Conservation (phyloP, 495 filamentous ascomycete genomes). For the Staphylotrichum longicolle region DNA sequence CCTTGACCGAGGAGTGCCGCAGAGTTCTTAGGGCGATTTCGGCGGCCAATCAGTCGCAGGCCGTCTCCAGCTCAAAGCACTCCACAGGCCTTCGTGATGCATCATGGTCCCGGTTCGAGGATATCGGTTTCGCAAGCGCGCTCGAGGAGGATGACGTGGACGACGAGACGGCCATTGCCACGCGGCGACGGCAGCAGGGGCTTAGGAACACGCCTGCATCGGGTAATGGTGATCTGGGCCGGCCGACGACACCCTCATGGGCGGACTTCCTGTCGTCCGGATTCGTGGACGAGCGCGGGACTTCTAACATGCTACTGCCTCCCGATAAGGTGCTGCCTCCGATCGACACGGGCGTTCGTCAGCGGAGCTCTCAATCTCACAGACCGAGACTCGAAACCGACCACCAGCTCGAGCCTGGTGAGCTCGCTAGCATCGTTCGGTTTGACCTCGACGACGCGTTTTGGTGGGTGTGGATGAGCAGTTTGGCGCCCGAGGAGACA, state of each 20-base stretch:
- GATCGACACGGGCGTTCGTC: conserved; percentile 66
- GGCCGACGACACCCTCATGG: conserved; percentile 96
- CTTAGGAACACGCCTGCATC: conserved; percentile 64
- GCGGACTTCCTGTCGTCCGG: conserved; percentile 94
- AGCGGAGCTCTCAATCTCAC: conserved; percentile 87
- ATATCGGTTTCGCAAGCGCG: conserved; percentile 81
- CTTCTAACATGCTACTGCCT: conserved; percentile 67
- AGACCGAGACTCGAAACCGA: conserved; percentile 63
- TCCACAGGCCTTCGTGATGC: conserved; percentile 74
- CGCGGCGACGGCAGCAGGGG: conserved; percentile 38
- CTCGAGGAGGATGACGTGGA: conserved; percentile 69
- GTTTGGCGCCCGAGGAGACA: conserved; percentile 87
- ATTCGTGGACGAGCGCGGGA: conserved; percentile 69
- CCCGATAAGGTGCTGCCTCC: conserved; percentile 90
- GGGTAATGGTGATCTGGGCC: conserved; percentile 58
- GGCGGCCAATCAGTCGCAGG: conserved; percentile 76
- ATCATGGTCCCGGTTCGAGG: conserved; percentile 95
- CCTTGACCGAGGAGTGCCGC: conserved; percentile 88
- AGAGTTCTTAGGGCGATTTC: conserved; percentile 88
- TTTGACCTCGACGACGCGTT: conserved; percentile 93
- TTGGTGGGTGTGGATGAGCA: conserved; percentile 99
- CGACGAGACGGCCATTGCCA: conserved; percentile 49
- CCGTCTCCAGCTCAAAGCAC: conserved; percentile 60
- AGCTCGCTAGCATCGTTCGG: conserved; percentile 84
- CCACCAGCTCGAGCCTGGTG: conserved; percentile 75